phyloP scores from a whole-genome alignment of 805 yeast species.

The Hanseniaspora lachancei region DNA sequence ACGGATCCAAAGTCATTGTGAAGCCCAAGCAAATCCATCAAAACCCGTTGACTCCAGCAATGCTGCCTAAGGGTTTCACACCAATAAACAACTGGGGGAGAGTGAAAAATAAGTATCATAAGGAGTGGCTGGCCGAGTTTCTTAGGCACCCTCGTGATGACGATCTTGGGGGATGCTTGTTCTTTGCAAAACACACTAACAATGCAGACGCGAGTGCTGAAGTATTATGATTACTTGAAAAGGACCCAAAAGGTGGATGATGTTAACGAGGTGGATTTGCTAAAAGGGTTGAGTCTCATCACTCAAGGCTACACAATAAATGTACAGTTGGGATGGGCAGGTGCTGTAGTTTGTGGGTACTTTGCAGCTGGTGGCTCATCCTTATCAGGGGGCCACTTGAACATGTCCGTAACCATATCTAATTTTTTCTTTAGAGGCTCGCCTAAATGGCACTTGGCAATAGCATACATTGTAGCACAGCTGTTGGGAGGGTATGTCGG shows the following conservation, averaged over 20 bases:
- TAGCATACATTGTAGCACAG: slow-evolving; percentile 35
- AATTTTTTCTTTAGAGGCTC: slow-evolving; percentile 39
- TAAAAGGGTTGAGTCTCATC: neutral
- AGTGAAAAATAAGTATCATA: slow-evolving; percentile 26
- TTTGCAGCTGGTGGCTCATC: slow-evolving; percentile 38
- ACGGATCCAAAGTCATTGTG: slow-evolving; percentile 20
- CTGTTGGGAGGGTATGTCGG: slow-evolving; percentile 38
- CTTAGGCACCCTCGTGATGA: slow-evolving; percentile 36
- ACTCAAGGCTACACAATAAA: slow-evolving; percentile 8
- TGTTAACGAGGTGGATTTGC: neutral
- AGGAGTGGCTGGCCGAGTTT: slow-evolving; percentile 42
- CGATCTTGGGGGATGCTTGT: slow-evolving; percentile 37
- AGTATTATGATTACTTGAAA: neutral
- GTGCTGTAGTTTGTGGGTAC: slow-evolving; percentile 41
- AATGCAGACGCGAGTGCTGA: neutral
- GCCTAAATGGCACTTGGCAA: slow-evolving; percentile 35
- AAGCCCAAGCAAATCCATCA: slow-evolving; percentile 29
- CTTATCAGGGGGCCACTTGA: slow-evolving; percentile 45
- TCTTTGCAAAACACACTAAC: slow-evolving; percentile 33
- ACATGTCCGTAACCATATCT: slow-evolving; percentile 40
- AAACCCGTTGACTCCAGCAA: slow-evolving; percentile 29
- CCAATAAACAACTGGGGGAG: slow-evolving; percentile 29
- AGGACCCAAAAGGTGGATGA: neutral
- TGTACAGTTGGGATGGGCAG: slow-evolving; percentile 35
- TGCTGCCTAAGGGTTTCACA: slow-evolving; percentile 28